Evolutionary conservation across 306 rosid genomes (phyloP).

Genomic region (Corylus avellana): DNA sequence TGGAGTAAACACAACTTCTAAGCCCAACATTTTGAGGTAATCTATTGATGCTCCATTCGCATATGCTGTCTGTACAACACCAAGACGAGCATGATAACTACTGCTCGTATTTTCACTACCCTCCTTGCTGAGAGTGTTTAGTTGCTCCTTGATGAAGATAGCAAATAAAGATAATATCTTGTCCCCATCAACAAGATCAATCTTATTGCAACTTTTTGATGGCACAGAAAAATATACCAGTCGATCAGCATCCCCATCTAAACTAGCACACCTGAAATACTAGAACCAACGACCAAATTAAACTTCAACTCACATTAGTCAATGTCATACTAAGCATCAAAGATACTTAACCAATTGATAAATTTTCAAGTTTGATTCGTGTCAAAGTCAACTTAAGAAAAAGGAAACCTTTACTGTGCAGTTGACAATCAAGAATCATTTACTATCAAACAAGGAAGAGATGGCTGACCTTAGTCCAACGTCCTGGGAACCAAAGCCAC

Average conservation of each 20-base stretch:
- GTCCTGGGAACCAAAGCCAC: slow-evolving; percentile 66
- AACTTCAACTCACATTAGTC: neutral
- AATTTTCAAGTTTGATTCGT: neutral
- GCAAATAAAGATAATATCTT: slow-evolving; percentile 84
- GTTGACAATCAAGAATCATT: slow-evolving; percentile 10
- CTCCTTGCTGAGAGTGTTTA: slow-evolving; percentile 56
- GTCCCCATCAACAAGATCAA: slow-evolving; percentile 90
- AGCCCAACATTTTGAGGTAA: slow-evolving; percentile 70
- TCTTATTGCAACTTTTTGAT: slow-evolving; percentile 48
- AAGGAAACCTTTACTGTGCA: neutral
- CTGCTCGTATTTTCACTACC: slow-evolving; percentile 28
- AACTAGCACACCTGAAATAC: slow-evolving; percentile 93
- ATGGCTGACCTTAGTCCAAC: slow-evolving; percentile 70
- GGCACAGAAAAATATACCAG: slow-evolving; percentile 76
- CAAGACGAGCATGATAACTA: slow-evolving; percentile 50
- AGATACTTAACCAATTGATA: too few relatives aligned
- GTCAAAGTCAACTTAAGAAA: neutral
- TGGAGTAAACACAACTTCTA: slow-evolving; percentile 78
- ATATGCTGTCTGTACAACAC: slow-evolving; percentile 92
- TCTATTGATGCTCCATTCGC: slow-evolving; percentile 91
- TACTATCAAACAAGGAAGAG: slow-evolving; percentile 13
- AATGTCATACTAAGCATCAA: too few relatives aligned
- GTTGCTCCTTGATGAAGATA: slow-evolving; percentile 72
- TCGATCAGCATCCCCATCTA: slow-evolving; percentile 98
- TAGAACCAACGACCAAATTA: slow-evolving; percentile 43